Conservation (phyloP, 2,329 filamentous ascomycete species). For the Sporothrix variecibatus region DNA sequence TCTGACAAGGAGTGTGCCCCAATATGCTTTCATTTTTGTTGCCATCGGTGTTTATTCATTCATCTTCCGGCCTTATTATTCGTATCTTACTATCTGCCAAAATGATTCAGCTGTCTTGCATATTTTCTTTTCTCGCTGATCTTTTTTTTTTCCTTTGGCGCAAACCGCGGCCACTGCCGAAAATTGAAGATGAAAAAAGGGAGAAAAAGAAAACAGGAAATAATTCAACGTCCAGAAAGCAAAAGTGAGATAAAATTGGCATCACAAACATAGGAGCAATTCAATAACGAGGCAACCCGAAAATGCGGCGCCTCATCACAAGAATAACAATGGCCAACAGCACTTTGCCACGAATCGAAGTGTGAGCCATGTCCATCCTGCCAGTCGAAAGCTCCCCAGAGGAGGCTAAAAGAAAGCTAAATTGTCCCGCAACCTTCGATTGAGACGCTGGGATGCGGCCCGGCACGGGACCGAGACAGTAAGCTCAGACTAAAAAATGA, state of each 20-base stretch:
- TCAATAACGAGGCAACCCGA: background rate
- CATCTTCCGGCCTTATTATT: background rate
- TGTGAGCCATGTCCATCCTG: background rate
- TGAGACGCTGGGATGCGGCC: constrained; percentile 16
- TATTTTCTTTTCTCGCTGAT: background rate
- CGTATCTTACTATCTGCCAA: no score
- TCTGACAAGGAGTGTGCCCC: background rate
- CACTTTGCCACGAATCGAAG: background rate
- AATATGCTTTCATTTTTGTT: background rate
- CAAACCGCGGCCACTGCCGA: background rate
- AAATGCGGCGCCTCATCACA: no score
- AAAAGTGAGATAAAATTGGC: background rate
- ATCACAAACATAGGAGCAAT: background rate
- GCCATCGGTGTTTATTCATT: background rate
- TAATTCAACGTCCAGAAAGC: background rate
- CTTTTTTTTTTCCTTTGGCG: background rate
- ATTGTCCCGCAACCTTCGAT: background rate
- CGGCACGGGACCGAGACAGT: constrained; percentile 19
- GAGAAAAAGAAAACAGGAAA: background rate
- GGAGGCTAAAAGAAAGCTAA: background rate
- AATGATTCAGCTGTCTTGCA: background rate
- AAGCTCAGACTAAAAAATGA: constrained; percentile 4
- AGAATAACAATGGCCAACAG: no score
- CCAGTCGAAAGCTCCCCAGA: background rate
- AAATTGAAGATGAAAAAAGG: background rate